A percentile compares a stretch with the other conserved stretches of the same genome.
These are phyloP conservation scores for Colletotrichum sp. DNA, from an alignment of 2,329 filamentous ascomycete species.

Conservation along the genomic window DNA sequence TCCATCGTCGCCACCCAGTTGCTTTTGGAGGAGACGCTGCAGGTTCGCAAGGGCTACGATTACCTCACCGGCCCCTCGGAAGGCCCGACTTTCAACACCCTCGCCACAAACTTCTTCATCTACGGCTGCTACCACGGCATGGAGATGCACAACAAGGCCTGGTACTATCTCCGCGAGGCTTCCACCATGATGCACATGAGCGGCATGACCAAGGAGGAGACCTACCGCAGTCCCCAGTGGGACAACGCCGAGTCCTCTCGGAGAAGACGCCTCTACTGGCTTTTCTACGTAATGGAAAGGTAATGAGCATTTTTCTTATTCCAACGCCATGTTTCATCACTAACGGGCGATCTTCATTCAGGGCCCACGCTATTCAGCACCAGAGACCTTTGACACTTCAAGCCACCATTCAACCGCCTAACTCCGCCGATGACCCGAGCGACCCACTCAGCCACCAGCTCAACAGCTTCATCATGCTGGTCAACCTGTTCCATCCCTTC, in stretches of 20 bases:
- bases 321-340: neutral
- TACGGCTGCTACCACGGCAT: conserved; percentile 75
- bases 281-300: conserved; percentile 75
- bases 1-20: conserved; percentile 69
- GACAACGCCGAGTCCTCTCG: conserved; percentile 66
- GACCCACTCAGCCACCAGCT: conserved; percentile 60
- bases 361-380: conserved; percentile 75
- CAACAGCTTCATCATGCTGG: conserved; percentile 62
- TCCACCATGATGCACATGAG: conserved; percentile 70
- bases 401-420: conserved; percentile 70
- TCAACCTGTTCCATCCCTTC: conserved; percentile 69
- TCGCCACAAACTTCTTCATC: conserved; percentile 81
- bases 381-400: conserved; percentile 73
- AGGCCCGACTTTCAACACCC: conserved; percentile 51
- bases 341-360: conserved; percentile 24
- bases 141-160: conserved; percentile 77
- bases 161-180: conserved; percentile 80
- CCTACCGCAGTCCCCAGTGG: conserved; percentile 58
- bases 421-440: conserved; percentile 63
- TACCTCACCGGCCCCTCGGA: conserved; percentile 50
- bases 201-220: conserved; percentile 66
- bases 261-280: conserved; percentile 73
- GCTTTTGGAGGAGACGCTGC: conserved; percentile 70
- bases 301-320: conserved; percentile 35
- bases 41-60: conserved; percentile 68